Conservation (phyloP, 768 basidiomycete genomes). For the Phlegmacium glaucopus region DNA sequence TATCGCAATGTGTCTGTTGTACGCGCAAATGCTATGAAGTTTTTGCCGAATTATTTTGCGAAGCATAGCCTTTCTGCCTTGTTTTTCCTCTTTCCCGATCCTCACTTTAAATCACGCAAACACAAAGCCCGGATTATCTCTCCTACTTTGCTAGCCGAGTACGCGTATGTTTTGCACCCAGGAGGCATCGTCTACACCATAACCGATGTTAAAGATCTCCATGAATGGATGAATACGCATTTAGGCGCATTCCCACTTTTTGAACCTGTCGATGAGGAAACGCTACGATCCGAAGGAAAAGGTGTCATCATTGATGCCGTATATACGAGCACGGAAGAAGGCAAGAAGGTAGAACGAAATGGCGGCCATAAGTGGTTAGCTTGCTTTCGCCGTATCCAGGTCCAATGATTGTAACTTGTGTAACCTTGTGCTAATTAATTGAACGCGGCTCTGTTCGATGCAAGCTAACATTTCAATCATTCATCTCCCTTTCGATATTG, state of each 20-base stretch:
- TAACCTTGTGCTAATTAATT: background rate
- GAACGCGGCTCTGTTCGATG: too few relatives aligned
- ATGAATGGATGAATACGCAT: constrained; percentile 94
- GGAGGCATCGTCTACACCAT: constrained; percentile 98
- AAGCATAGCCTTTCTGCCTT: constrained; percentile 89
- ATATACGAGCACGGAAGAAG: constrained; percentile 88
- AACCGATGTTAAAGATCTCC: constrained; percentile 92
- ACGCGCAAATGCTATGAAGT: constrained; percentile 98
- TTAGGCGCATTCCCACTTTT: constrained; percentile 88
- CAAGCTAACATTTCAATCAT: too few relatives aligned
- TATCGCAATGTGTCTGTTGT: constrained; percentile 92
- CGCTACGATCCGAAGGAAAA: constrained; percentile 71
- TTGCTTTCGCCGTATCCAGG: constrained; percentile 73
- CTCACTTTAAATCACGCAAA: constrained; percentile 96
- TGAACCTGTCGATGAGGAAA: constrained; percentile 70
- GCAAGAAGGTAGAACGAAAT: constrained; percentile 94
- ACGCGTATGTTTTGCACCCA: constrained; percentile 87
- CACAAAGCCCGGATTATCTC: constrained; percentile 99
- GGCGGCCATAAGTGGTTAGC: constrained; percentile 89
- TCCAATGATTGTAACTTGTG: constrained; percentile 8
- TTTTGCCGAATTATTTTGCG: constrained; percentile 91
- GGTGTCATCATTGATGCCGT: constrained; percentile 81
- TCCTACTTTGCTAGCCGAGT: constrained; percentile 95
- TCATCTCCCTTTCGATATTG: too few relatives aligned
- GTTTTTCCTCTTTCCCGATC: constrained; percentile 99